Conservation (phyloP, 2,329 filamentous ascomycete species). For the Xylaria sp. region DNA sequence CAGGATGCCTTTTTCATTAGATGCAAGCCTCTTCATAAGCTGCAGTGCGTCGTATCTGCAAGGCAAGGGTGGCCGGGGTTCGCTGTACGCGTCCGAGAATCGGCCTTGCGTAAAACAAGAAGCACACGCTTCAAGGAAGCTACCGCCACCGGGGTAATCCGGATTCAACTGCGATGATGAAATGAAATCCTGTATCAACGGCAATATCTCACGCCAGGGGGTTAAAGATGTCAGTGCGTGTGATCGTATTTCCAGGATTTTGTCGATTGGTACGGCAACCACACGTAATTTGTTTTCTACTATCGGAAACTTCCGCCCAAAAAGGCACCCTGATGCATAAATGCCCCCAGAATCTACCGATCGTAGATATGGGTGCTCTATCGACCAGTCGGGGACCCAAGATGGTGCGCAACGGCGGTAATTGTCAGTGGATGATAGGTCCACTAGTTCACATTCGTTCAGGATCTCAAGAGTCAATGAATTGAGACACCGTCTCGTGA, state of each 20-base stretch:
- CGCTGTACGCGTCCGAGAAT: neutral
- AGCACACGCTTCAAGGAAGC: neutral
- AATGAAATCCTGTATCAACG: neutral
- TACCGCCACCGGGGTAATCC: neutral
- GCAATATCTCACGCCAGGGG: too few relatives aligned
- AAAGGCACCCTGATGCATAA: neutral
- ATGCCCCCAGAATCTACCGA: neutral
- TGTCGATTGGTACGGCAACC: neutral
- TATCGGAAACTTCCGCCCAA: neutral
- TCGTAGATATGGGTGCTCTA: neutral
- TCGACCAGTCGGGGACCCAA: constrained; percentile 9
- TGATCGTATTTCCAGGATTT: neutral
- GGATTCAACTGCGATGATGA: neutral
- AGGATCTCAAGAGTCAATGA: neutral
- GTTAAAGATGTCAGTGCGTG: neutral
- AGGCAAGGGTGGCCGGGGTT: neutral
- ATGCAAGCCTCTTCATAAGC: neutral
- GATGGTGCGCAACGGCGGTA: neutral
- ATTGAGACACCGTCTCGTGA: neutral
- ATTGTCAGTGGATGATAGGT: neutral
- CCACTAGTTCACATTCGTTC: neutral
- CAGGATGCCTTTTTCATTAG: neutral
- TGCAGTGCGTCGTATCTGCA: neutral
- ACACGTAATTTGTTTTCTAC: neutral
- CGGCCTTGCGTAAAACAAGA: neutral